Evolutionary conservation across 208 protist species (phyloP).

Genomic region (Borovskyia barvae): DNA sequence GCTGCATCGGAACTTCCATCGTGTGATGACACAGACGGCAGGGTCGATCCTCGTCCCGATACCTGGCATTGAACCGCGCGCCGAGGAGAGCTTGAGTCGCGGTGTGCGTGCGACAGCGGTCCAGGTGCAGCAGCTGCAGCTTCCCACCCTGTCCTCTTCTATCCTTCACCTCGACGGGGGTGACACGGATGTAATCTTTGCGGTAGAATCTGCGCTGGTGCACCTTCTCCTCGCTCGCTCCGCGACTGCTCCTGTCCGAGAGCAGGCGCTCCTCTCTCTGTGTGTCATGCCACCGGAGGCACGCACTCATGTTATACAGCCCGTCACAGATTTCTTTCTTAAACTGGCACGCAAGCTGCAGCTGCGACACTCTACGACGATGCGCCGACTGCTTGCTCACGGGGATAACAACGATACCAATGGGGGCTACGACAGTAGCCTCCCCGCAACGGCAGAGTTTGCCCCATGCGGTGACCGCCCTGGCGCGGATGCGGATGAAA

Average conservation of each 20-base stretch:
- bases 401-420: no score
- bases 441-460: not conserved
- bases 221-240: constrained; percentile 17
- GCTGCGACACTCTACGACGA: constrained; percentile 14
- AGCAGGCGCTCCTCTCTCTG: constrained; percentile 62
- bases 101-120: no score
- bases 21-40: constrained; percentile 5
- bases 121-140: constrained; percentile 5
- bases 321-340: constrained; percentile 59
- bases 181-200: constrained; percentile 45
- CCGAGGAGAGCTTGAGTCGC: no score
- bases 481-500: constrained; percentile 19
- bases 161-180: constrained; percentile 39
- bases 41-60: no score
- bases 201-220: constrained; percentile 49
- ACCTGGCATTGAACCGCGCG: no score
- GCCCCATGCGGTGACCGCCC: not conserved
- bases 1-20: constrained; percentile 19
- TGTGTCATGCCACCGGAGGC: constrained; percentile 46
- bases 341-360: constrained; percentile 10
- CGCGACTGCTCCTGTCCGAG: constrained; percentile 26
- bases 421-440: not conserved
- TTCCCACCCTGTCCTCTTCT: constrained; percentile 38
- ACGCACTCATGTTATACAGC: constrained; percentile 41
- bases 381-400: no score